Evolutionary conservation across 306 rosid species (phyloP).

Genomic region (Vigna mungo): DNA sequence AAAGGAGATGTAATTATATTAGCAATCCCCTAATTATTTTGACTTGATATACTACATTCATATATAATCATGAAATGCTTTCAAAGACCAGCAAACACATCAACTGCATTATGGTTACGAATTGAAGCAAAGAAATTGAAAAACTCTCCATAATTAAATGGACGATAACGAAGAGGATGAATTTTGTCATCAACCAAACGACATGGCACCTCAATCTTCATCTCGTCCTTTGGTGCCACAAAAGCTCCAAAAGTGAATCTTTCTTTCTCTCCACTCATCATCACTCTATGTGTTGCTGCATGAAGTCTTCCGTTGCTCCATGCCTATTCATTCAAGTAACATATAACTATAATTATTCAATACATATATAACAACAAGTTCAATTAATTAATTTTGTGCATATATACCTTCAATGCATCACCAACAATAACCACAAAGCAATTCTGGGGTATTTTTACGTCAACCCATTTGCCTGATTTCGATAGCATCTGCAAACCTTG

Average conservation of each 20-base stretch:
- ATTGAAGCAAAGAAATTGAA: constrained; percentile 38
- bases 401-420: constrained; percentile 53
- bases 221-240: constrained; percentile 52
- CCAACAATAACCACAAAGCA: constrained; percentile 54
- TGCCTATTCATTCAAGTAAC: constrained; percentile 35
- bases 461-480: constrained; percentile 60
- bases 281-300: constrained; percentile 60
- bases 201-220: constrained; percentile 46
- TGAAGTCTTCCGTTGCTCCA: constrained; percentile 70
- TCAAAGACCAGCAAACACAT: constrained; percentile 51
- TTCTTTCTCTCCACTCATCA: constrained; percentile 48
- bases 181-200: constrained; percentile 47
- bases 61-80: not conserved
- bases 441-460: constrained; percentile 38
- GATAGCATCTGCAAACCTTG: constrained; percentile 59
- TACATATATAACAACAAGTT: no score
- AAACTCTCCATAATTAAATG: constrained; percentile 54
- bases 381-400: not conserved
- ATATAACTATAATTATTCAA: no score
- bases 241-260: constrained; percentile 55
- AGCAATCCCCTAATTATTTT: no score
- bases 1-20: no score
- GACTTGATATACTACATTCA: no score
- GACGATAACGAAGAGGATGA: constrained; percentile 56
- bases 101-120: constrained; percentile 44